Percentiles rank a stretch among this genome's conserved stretches.
Evolutionary conservation across 345 rosid species (phyloP).

Genomic region (Citrus medica): DNA sequence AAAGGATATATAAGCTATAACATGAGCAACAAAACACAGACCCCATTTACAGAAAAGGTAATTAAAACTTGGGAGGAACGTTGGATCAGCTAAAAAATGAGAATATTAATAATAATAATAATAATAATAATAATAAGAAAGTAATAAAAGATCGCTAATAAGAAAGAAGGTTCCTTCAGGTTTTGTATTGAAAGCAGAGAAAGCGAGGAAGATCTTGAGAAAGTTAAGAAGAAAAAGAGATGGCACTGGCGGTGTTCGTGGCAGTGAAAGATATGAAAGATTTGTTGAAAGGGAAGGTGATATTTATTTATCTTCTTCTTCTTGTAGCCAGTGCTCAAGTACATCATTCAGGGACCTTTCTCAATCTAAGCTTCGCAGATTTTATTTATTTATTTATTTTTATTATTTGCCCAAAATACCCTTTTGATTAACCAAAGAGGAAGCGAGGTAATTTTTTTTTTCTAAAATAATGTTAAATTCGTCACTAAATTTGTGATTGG

Average conservation of each 20-base stretch:
- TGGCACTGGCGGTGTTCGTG: constrained; percentile 4
- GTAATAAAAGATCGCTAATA: constrained; percentile 10
- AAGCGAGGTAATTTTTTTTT: too few species aligned
- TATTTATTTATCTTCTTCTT: constrained; percentile 30
- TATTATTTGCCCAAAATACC: background rate
- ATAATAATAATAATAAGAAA: constrained; percentile 2
- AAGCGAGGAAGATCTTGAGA: constrained; percentile 39
- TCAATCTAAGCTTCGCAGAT: background rate
- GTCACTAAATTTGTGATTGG: too few species aligned
- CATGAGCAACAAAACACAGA: background rate
- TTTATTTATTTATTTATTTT: too few species aligned
- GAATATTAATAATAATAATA: background rate
- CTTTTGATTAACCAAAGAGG: background rate
- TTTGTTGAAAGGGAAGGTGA: background rate
- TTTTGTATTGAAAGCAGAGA: constrained; percentile 32
- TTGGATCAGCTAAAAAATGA: background rate
- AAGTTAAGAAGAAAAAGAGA: constrained; percentile 2
- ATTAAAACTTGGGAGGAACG: constrained; percentile 2
- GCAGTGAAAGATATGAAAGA: background rate
- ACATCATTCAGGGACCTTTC: background rate
- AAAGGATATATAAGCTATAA: background rate
- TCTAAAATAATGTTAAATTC: too few species aligned
- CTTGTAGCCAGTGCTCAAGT: background rate
- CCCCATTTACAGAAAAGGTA: background rate
- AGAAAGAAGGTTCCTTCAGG: constrained; percentile 12